Percentiles rank a stretch among this genome's conserved stretches.
These are phyloP conservation scores for Colletotrichum lindemuthianum DNA, from an alignment of 2,329 filamentous ascomycete genomes.

Conservation along the genomic window DNA sequence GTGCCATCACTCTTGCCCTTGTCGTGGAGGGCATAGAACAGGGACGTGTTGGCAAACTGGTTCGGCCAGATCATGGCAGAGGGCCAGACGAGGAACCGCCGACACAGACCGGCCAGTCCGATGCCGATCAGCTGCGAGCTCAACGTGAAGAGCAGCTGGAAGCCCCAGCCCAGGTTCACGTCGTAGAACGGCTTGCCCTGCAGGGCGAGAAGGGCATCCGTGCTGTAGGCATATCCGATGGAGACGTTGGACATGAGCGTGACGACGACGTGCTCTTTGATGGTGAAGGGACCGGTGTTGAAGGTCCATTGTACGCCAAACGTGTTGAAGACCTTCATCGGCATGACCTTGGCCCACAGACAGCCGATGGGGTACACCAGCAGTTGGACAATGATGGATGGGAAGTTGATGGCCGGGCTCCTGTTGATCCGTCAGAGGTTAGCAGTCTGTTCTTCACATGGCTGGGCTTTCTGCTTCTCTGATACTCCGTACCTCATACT, in stretches of 20 bases:
- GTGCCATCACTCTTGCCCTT: conserved; percentile 51
- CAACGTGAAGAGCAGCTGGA: conserved; percentile 66
- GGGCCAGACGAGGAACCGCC: conserved; percentile 67
- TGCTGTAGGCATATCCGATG: conserved; percentile 57
- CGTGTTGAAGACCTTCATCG: conserved; percentile 50
- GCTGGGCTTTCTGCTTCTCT: neutral
- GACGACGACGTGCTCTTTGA: conserved; percentile 61
- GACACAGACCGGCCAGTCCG: conserved; percentile 65
- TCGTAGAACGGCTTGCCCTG: conserved; percentile 56
- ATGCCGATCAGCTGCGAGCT: conserved; percentile 70
- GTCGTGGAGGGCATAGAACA: conserved; percentile 58
- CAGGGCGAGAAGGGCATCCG: conserved; percentile 51
- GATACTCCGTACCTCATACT: conserved; percentile 21
- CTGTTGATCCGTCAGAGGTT: conserved; percentile 39
- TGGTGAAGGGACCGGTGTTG: conserved; percentile 55
- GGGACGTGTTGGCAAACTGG: conserved; percentile 57
- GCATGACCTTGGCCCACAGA: conserved; percentile 54
- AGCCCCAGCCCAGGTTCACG: conserved; percentile 62
- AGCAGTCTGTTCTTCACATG: too few species aligned
- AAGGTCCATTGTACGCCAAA: conserved; percentile 48
- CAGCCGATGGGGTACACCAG: conserved; percentile 56
- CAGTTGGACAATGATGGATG: conserved; percentile 48
- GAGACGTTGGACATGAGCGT: conserved; percentile 61
- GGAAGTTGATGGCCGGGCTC: conserved; percentile 44
- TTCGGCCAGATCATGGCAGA: conserved; percentile 71